phyloP scores from a whole-genome alignment of 257 asterid species.

The Ajuga chamaepitys region DNA sequence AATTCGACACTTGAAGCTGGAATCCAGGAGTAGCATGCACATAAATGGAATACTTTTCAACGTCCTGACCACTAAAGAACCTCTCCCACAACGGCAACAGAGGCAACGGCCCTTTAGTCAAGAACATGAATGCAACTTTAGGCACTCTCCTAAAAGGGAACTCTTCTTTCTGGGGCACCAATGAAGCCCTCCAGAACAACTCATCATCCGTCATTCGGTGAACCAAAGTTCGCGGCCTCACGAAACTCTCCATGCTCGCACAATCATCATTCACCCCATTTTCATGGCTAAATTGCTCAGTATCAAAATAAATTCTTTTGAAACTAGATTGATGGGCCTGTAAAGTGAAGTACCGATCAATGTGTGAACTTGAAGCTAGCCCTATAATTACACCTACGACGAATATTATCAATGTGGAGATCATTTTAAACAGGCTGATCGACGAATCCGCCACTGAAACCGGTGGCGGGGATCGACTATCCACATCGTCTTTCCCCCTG shows the following conservation, averaged over 20 bases:
- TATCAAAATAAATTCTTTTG: slow-evolving; percentile 23
- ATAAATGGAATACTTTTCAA: slow-evolving; percentile 57
- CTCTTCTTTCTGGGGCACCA: slow-evolving; percentile 70
- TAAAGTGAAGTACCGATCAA: slow-evolving; percentile 49
- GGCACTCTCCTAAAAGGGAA: slow-evolving; percentile 75
- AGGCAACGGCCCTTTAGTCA: slow-evolving; percentile 88
- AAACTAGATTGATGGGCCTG: slow-evolving; percentile 34
- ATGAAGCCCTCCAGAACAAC: slow-evolving; percentile 91
- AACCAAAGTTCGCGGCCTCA: slow-evolving; percentile 38
- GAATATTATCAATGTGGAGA: slow-evolving; percentile 54
- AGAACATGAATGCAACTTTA: slow-evolving; percentile 85
- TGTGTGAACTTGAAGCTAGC: slow-evolving; percentile 72
- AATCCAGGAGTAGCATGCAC: slow-evolving; percentile 72
- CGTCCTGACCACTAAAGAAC: slow-evolving; percentile 67
- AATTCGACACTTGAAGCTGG: slow-evolving; percentile 47
- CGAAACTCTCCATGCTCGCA: slow-evolving; percentile 47
- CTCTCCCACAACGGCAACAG: slow-evolving; percentile 89
- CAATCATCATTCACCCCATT: slow-evolving; percentile 44
- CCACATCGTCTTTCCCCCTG: slow-evolving; percentile 59
- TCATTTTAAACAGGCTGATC: slow-evolving; percentile 44
- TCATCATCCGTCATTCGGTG: slow-evolving; percentile 77
- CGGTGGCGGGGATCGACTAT: slow-evolving; percentile 21
- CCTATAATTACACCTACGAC: slow-evolving; percentile 88
- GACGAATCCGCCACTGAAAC: slow-evolving; percentile 48
- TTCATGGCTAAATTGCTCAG: slow-evolving; percentile 24